phyloP scores from a whole-genome alignment of 768 basidiomycete species.

The Tylopilus vinaceipallidus region DNA sequence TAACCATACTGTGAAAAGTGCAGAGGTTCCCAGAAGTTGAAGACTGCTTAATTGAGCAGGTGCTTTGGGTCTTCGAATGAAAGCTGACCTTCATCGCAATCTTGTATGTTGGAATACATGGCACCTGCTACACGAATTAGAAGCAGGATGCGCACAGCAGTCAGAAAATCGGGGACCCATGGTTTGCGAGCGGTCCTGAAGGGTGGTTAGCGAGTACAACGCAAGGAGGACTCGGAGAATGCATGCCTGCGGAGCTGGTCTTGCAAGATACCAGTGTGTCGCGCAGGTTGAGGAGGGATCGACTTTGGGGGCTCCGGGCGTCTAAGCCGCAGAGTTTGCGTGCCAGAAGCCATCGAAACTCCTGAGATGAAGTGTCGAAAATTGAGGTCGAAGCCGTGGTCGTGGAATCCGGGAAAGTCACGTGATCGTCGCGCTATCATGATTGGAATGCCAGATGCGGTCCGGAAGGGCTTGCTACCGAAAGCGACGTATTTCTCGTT shows the following conservation, averaged over 20 bases:
- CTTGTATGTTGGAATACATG: conserved; percentile 94
- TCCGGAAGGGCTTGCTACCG: too few species aligned
- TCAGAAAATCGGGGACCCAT: conserved; percentile 82
- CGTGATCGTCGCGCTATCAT: conserved; percentile 9
- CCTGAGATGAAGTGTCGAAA: background rate
- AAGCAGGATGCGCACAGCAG: conserved; percentile 81
- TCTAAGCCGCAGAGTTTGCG: conserved; percentile 50
- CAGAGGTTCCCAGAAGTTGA: conserved; percentile 98
- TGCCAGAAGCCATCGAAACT: conserved; percentile 41
- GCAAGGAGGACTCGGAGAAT: background rate
- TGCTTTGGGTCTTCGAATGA: background rate
- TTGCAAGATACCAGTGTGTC: conserved; percentile 73
- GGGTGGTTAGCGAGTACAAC: conserved; percentile 8
- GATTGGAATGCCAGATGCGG: too few species aligned
- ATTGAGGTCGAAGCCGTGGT: background rate
- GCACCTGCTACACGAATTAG: conserved; percentile 79
- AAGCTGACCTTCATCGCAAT: conserved; percentile 90
- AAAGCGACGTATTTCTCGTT: background rate
- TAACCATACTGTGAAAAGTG: conserved; percentile 85
- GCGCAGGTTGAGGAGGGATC: conserved; percentile 28
- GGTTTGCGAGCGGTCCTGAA: conserved; percentile 67
- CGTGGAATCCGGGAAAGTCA: background rate
- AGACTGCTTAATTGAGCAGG: conserved; percentile 54
- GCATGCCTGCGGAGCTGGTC: conserved; percentile 72
- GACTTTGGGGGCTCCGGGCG: conserved; percentile 36